Conservation (phyloP, 345 rosid species). For the Triadica sebifera region DNA sequence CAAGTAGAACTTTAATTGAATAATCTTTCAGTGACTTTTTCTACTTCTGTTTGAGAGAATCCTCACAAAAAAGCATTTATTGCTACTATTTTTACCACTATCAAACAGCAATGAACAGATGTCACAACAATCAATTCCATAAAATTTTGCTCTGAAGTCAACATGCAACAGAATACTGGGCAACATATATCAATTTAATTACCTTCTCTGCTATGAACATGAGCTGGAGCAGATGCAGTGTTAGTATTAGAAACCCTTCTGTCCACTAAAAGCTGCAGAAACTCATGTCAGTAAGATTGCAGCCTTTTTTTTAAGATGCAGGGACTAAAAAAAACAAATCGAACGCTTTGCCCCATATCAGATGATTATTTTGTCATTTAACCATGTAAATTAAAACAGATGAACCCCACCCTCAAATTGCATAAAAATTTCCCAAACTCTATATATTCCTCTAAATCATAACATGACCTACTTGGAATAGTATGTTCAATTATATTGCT, state of each 20-base stretch:
- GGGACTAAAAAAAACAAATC: not conserved
- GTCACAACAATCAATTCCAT: not conserved
- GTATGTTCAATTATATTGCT: not conserved
- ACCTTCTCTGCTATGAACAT: slow-evolving; percentile 49
- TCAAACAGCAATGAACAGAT: not conserved
- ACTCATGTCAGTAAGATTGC: not conserved
- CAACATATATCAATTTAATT: slow-evolving; percentile 7
- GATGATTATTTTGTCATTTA: not conserved
- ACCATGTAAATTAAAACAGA: not conserved
- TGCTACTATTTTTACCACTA: not conserved
- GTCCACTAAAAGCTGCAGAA: slow-evolving; percentile 34
- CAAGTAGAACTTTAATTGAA: not conserved
- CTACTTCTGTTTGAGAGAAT: not conserved
- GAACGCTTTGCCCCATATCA: not conserved
- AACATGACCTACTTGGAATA: not conserved
- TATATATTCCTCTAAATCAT: not conserved
- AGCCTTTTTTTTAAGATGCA: not conserved
- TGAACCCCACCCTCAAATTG: not conserved
- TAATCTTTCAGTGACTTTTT: not conserved
- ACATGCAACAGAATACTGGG: not conserved
- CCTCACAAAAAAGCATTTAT: not conserved
- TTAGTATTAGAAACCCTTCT: slow-evolving; percentile 15
- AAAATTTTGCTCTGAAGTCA: not conserved
- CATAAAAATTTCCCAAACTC: not conserved
- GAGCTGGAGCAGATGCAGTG: slow-evolving; percentile 34